phyloP scores from a whole-genome alignment of 75 land plant genomes.

The Ceratopteris richardii region DNA sequence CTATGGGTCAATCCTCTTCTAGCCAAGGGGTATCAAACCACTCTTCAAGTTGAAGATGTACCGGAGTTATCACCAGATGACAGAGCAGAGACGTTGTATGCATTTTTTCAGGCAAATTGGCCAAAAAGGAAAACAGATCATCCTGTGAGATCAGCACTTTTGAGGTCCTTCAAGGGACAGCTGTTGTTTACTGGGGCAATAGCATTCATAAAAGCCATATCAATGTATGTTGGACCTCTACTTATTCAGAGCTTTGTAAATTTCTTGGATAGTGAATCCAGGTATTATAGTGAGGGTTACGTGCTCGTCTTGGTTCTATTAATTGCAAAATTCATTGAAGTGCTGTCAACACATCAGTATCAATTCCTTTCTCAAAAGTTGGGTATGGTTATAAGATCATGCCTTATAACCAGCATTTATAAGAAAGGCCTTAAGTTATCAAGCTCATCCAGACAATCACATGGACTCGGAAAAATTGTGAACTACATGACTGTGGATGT shows the following conservation, averaged over 20 bases:
- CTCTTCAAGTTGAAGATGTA: constrained; percentile 46
- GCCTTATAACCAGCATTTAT: constrained; percentile 24
- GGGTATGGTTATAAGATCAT: constrained; percentile 21
- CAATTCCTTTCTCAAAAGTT: constrained; percentile 26
- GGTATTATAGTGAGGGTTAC: constrained; percentile 9
- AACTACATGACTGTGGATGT: constrained; percentile 42
- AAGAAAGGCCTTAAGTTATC: constrained; percentile 35
- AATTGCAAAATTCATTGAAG: constrained; percentile 25
- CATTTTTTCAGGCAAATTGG: constrained; percentile 27
- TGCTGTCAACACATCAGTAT: constrained; percentile 31
- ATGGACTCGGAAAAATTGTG: constrained; percentile 34
- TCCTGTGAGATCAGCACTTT: constrained; percentile 26
- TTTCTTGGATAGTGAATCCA: constrained; percentile 16
- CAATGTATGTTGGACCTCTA: constrained; percentile 64
- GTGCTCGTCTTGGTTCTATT: constrained; percentile 21
- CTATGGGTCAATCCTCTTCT: constrained; percentile 63
- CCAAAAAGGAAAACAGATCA: constrained; percentile 16
- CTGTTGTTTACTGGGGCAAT: constrained; percentile 15
- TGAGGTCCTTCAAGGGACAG: constrained; percentile 26
- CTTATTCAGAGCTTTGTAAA: constrained; percentile 60
- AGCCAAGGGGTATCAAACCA: constrained; percentile 28
- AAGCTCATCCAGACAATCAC: constrained; percentile 22
- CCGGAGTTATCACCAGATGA: constrained; percentile 49
- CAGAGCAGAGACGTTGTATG: constrained; percentile 32
- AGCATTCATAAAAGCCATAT: constrained; percentile 39